These are phyloP conservation scores for Flaveria brownii DNA, from an alignment of 129 eudicot genomes.

Conservation along the genomic window DNA sequence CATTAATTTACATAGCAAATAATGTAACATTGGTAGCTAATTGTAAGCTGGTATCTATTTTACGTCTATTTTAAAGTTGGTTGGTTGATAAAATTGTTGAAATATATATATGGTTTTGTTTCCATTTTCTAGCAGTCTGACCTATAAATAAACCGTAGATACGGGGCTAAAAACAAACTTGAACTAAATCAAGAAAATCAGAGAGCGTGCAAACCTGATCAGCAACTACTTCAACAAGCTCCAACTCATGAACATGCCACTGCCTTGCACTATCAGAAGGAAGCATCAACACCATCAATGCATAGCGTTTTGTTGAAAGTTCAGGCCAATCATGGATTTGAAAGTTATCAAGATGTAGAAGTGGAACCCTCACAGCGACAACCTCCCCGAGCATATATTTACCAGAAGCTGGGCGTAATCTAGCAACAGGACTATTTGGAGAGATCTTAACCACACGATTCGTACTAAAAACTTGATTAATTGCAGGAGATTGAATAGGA, in stretches of 20 bases:
- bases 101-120: not conserved
- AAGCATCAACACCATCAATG: conserved; percentile 97
- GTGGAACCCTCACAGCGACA: conserved; percentile 97
- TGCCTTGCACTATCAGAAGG: conserved; percentile 96
- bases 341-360: conserved; percentile 78
- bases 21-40: not conserved
- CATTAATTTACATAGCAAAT: not conserved
- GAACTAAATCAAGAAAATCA: not conserved
- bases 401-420: conserved; percentile 74
- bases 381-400: conserved; percentile 92
- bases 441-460: conserved; percentile 82
- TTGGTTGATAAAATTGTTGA: not conserved
- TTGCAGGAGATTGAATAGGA: conserved; percentile 80
- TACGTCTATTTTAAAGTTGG: not conserved
- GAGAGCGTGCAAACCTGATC: conserved; percentile 69
- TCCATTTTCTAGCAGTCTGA: not conserved
- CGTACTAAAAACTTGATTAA: conserved; percentile 82
- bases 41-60: not conserved
- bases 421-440: conserved; percentile 87
- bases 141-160: not conserved
- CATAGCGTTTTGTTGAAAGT: conserved; percentile 81
- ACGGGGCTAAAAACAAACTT: not conserved
- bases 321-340: conserved; percentile 96
- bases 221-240: conserved; percentile 98
- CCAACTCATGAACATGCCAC: conserved; percentile 95